Evolutionary conservation across 257 asterid genomes (phyloP), one percentile per base, ranked within the genome.

Genomic region (Lantana camara): DNA sequence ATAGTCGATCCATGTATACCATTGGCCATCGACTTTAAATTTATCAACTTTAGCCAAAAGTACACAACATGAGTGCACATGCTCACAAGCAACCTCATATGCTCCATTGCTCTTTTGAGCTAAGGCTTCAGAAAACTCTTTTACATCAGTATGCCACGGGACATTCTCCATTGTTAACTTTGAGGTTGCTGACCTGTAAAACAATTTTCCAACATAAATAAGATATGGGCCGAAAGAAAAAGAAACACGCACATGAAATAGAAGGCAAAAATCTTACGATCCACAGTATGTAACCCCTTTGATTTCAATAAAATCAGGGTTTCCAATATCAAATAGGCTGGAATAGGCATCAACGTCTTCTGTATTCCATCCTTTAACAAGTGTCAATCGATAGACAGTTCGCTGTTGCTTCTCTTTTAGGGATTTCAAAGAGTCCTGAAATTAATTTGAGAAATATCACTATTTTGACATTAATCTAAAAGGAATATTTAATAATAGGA

Each of bases 241-340:
- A n/a, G n/a, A 19, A 11, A 55, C 20, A 59, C 57, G 44, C 34
- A 57, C 0, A 23, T 10, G 5, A 27, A n/a, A 58, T 11, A 41
- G 42, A 0, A 22, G 24, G 60, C 10, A 15, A 46, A 58, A 70
- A 41, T 55, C 97, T 80, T 82, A 93, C 99, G 97, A 76, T 85
- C 99, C 99, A 83, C 99, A 90, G 64, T 90, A 94, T 14, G 99
- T 94, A 52, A 94, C 99, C 57, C 99, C 99, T 81, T 94, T 94
- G 58, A 94, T 94, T 81, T 94, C 99, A 52, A 94, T 68, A 72
- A 94, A 90, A 84, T 94, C 99, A 1, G 99, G 99, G 67, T 66
- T 78, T 41, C 99, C 99, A 22, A 83, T 52, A 60, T 80, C 76
- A 63, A 94, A 90, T 13, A 94, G 87, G 78, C 57, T 75, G 30